These are phyloP conservation scores for Sugiyamaella novakii DNA, from an alignment of 1,139 yeast species.

Conservation along the genomic window DNA sequence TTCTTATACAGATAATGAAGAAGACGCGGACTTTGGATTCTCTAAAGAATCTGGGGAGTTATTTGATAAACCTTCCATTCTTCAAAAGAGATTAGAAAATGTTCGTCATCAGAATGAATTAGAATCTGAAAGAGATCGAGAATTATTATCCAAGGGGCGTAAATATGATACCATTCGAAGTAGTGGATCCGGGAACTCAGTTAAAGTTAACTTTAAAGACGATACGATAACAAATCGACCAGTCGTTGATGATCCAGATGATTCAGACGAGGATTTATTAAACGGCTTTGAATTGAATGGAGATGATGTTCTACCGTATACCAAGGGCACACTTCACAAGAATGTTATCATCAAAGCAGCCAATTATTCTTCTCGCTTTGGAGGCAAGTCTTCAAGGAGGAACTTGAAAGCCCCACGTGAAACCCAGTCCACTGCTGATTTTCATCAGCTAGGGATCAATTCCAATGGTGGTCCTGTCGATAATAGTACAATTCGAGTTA, in stretches of 20 bases:
- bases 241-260: slow-evolving; percentile 22
- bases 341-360: slow-evolving; percentile 30
- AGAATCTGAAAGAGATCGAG: slow-evolving; percentile 28
- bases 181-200: slow-evolving; percentile 25
- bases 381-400: background rate
- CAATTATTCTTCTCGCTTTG: background rate
- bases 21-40: slow-evolving; percentile 19
- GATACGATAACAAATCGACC: slow-evolving; percentile 1
- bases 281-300: slow-evolving; percentile 33
- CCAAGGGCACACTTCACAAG: slow-evolving; percentile 27
- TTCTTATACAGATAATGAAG: slow-evolving; percentile 29
- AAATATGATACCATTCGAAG: slow-evolving; percentile 30
- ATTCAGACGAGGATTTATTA: slow-evolving; percentile 31
- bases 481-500: slow-evolving; percentile 14
- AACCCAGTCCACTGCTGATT: slow-evolving; percentile 9
- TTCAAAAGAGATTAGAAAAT: slow-evolving; percentile 17
- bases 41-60: slow-evolving; percentile 17
- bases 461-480: background rate
- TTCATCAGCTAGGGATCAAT: background rate
- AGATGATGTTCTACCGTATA: slow-evolving; percentile 13
- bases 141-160: slow-evolving; percentile 23
- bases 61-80: slow-evolving; percentile 18
- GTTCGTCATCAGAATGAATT: slow-evolving; percentile 22
- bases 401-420: slow-evolving; percentile 6
- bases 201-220: slow-evolving; percentile 2